Base-by-base conservation (phyloP, 768 basidiomycete species). In the Filobasidium floriforme region DNA sequence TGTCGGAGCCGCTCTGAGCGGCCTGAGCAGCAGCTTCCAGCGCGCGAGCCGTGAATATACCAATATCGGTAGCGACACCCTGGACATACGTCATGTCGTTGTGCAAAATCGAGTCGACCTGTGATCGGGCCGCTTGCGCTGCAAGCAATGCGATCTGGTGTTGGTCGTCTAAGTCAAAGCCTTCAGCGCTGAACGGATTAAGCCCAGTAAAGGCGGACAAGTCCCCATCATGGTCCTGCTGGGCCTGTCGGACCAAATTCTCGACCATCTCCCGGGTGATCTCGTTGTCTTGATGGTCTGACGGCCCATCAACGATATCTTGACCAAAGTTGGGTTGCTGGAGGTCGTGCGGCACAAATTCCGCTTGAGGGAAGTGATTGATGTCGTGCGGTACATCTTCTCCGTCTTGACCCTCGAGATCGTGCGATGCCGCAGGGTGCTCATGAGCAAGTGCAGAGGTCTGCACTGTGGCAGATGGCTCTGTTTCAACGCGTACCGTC, bases 21-120 rank as follows among this genome's bases (percentile, higher is more conserved):
- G 44, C 37, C 22, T 54, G 60, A 12, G 59, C 43, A 29, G 59
- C 65, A 26, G 65, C 65, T 61, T 66, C 43, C 18, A 66, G 37
- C 1, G 65, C 65, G 1, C 59, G 41, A 43, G 59, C 60, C 37
- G 65, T 61, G 51, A 66, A 66, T n/a, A 66, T 44, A 19, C 60
- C 59, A 57, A 66, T 61, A 41, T 66, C 65, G 28, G 59, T 59
- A 29, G 65, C 43, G 22, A 66, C 65, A 28, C 46, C 60, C 26
- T 52, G 65, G 3, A 60, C 60, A 57, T 61, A 66, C 6, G 54
- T 19, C 22, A 57, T 57, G 24, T 57, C 54, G 29, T 57, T 57
- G 54, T 57, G 54, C 15, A 57, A 57, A 15, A 57, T 57, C 12
- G 54, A 26, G 26, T 57, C 54, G 22, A 57, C 54, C 26, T 57